Percentiles rank a stretch among this genome's conserved stretches.
These are phyloP conservation scores for Cyberlindnera misumaiensis DNA, from an alignment of 805 yeast genomes.

Conservation along the genomic window DNA sequence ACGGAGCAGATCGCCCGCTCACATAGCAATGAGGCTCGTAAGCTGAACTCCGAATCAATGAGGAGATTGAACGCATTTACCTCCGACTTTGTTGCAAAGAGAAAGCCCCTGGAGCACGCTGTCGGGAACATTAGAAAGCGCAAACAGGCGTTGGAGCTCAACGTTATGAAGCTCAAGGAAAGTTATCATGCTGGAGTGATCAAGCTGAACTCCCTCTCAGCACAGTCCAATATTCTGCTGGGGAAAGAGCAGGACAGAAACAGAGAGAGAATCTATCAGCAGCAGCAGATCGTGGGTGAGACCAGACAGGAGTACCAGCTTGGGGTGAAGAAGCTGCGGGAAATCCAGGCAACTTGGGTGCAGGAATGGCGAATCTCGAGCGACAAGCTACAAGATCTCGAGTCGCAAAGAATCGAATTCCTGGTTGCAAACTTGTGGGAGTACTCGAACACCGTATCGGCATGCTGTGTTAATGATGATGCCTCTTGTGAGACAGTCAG, in stretches of 20 bases:
- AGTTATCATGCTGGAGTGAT: constrained; percentile 53
- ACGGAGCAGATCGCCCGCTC: constrained; percentile 52
- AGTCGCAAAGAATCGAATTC: constrained; percentile 64
- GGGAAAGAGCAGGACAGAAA: constrained; percentile 65
- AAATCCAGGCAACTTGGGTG: constrained; percentile 56
- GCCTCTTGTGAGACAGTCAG: constrained; percentile 69
- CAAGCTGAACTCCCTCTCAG: constrained; percentile 49
- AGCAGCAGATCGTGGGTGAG: constrained; percentile 34
- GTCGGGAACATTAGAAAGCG: constrained; percentile 48
- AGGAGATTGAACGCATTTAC: constrained; percentile 47
- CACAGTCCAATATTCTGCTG: constrained; percentile 61
- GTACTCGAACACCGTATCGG: constrained; percentile 65
- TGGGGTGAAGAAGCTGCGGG: constrained; percentile 45
- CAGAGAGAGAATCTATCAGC: constrained; percentile 46
- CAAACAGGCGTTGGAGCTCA: constrained; percentile 31
- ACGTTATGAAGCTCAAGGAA: constrained; percentile 33
- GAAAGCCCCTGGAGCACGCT: constrained; percentile 50
- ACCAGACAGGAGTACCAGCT: constrained; percentile 52
- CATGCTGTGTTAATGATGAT: constrained; percentile 74
- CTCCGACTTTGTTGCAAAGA: constrained; percentile 42
- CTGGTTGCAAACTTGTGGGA: constrained; percentile 71
- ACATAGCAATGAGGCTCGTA: constrained; percentile 45
- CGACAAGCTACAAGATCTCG: constrained; percentile 57
- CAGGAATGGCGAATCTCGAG: constrained; percentile 66
- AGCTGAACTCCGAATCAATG: constrained; percentile 44